These are phyloP conservation scores for Excoecaria cochinchinensis DNA, from an alignment of 345 rosid genomes.

Conservation along the genomic window DNA sequence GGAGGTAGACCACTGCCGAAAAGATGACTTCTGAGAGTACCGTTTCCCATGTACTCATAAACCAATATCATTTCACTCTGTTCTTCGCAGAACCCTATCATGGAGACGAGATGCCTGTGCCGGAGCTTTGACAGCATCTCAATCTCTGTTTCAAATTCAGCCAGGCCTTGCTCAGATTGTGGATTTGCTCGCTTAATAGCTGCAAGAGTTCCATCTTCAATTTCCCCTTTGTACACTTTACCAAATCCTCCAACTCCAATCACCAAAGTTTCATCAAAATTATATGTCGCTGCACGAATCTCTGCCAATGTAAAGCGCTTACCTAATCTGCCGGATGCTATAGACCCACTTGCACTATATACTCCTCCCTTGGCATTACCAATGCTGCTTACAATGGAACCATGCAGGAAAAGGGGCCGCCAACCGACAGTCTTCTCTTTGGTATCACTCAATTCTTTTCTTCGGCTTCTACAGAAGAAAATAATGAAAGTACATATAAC, in stretches of 20 bases:
- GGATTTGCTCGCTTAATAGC: conserved; percentile 94
- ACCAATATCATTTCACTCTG: conserved; percentile 90
- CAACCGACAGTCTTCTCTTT: conserved; percentile 55
- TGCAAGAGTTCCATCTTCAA: conserved; percentile 62
- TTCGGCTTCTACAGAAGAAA: conserved; percentile 42
- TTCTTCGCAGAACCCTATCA: conserved; percentile 90
- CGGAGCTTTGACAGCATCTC: conserved; percentile 87
- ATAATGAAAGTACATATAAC: conserved; percentile 25
- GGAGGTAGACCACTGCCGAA: conserved; percentile 72
- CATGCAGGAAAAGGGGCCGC: conserved; percentile 63
- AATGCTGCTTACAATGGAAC: conserved; percentile 41
- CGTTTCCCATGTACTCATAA: conserved; percentile 89
- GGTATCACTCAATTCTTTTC: conserved; percentile 34
- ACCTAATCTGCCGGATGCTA: conserved; percentile 48
- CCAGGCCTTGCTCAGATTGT: conserved; percentile 85
- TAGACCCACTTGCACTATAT: conserved; percentile 34
- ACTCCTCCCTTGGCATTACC: conserved; percentile 54
- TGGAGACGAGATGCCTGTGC: conserved; percentile 82
- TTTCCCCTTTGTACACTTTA: conserved; percentile 79
- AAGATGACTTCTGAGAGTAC: conserved; percentile 79
- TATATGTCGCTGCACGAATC: conserved; percentile 70
- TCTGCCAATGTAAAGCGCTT: conserved; percentile 67
- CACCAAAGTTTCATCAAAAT: conserved; percentile 72
- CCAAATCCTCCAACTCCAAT: conserved; percentile 92
- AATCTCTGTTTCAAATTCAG: conserved; percentile 86